Conservation (phyloP, 768 basidiomycete genomes). For the Boletales sp. region DNA sequence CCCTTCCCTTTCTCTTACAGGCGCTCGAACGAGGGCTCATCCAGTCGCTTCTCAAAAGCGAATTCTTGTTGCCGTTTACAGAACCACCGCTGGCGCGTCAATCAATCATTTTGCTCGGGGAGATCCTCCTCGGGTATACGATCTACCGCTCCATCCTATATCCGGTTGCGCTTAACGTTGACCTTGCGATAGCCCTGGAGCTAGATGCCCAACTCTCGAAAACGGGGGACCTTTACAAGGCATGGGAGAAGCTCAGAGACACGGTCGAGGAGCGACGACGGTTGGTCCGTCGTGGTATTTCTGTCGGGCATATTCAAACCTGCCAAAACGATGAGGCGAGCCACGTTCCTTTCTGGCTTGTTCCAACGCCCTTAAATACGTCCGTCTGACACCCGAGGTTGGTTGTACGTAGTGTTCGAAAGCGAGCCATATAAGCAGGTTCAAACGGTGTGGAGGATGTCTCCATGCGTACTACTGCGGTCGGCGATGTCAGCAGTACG, state of each 20-base stretch:
- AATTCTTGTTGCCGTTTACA: slow-evolving; percentile 14
- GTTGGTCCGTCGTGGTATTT: slow-evolving; percentile 15
- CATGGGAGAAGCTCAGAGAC: slow-evolving; percentile 20
- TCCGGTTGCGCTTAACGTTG: slow-evolving; percentile 8
- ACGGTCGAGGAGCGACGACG: slow-evolving; percentile 16
- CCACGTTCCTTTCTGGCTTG: no score
- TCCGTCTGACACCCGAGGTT: not conserved
- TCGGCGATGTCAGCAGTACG: slow-evolving; percentile 23
- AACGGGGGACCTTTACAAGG: slow-evolving; percentile 16
- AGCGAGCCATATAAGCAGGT: slow-evolving; percentile 9
- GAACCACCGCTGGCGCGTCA: slow-evolving; percentile 11
- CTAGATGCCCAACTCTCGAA: slow-evolving; percentile 12
- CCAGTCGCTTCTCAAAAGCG: slow-evolving; percentile 22
- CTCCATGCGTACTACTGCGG: slow-evolving; percentile 29
- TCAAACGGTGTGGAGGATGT: slow-evolving; percentile 26
- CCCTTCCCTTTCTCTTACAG: slow-evolving; percentile 22
- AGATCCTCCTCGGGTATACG: slow-evolving; percentile 22
- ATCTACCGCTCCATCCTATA: slow-evolving; percentile 23
- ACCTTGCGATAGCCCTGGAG: slow-evolving; percentile 2
- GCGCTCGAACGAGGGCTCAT: slow-evolving; percentile 21
- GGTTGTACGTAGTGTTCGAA: slow-evolving; percentile 18
- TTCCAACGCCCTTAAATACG: not conserved
- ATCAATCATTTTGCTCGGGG: slow-evolving; percentile 10
- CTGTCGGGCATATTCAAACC: slow-evolving; percentile 20
- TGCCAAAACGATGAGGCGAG: slow-evolving; percentile 25